Evolutionary conservation across 2,329 filamentous ascomycete genomes (phyloP), one percentile per base, ranked within the genome.

Genomic region (Colletotrichum tamarilloi): DNA sequence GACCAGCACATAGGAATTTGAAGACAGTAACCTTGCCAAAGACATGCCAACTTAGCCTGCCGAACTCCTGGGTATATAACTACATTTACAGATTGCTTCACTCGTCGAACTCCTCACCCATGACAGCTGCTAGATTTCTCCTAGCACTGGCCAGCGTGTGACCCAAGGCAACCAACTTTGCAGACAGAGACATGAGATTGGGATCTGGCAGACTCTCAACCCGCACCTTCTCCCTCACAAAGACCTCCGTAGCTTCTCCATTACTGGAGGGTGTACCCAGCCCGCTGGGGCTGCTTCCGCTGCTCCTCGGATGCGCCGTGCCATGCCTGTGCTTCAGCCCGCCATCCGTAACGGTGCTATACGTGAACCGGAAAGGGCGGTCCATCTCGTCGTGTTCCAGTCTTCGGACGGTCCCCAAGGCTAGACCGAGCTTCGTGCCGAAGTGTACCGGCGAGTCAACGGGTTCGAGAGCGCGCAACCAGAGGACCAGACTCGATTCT

Each of bases 151-250:
- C 86, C 24, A 98, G 87, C 74, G 92, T 92, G 77, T 95, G 90
- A 75, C 93, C 92, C 70, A 98, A 84, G 5, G 94, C 95, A 35
- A 89, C 91, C 76, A 98, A 85, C 83, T 98, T 98, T 5, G 95
- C 93, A 81, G 94, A 92, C 42, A 97, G 87, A 46, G 94, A 93
- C 81, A 98, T 92, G 76, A 98, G 81, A 77, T 92, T 95, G 1
- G 96, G 96, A 81, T 98, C 95, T 68, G 95, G 94, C 46, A 73
- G 38, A 78, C 91, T 96, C 82, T 98, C 95, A 2, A 98, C 92
- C 53, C 93, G 89, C 5, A 98, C 90, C 84, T 98, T 98, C 81
- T 98, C 96, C 76, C 92, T 91, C 58, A 98, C 96, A 75, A 91
- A 92, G 3, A 98, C 95, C 74, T 97, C 91, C 3, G 83, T 81